A percentile compares a stretch with the other conserved stretches of the same genome.
Evolutionary conservation across 139 green algal species (phyloP).

Genomic region (Tetradesmus lagerheimii): DNA sequence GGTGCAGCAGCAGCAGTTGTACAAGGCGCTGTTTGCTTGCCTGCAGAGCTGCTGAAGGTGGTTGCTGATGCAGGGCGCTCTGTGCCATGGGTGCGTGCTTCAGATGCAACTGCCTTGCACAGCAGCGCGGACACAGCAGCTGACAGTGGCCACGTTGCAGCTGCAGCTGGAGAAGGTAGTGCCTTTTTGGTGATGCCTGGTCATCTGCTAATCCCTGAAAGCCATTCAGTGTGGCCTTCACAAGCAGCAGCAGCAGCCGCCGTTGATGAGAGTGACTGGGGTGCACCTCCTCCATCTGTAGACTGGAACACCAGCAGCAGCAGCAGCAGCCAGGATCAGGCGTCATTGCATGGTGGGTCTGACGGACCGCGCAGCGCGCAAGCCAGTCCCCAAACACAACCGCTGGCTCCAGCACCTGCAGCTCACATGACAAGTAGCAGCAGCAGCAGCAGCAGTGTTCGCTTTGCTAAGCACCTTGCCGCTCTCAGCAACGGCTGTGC

Average conservation of each 20-base stretch:
- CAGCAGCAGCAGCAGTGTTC: not conserved
- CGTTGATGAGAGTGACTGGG: not conserved
- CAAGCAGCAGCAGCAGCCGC: not conserved
- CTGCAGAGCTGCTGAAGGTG: not conserved
- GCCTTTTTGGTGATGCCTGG: not conserved
- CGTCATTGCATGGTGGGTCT: not conserved
- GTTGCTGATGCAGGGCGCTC: not conserved
- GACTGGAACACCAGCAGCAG: not conserved
- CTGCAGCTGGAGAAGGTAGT: not conserved
- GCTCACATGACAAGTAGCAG: not conserved
- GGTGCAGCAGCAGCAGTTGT: not conserved
- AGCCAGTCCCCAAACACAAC: not conserved
- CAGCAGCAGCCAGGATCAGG: not conserved
- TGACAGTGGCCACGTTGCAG: not conserved
- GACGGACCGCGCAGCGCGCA: not conserved
- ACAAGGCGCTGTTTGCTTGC: not conserved
- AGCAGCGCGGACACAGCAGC: not conserved
- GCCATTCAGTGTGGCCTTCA: not conserved
- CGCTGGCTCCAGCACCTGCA: not conserved
- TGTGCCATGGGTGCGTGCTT: not conserved
- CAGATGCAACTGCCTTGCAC: not conserved
- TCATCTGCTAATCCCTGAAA: not conserved
- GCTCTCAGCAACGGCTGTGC: not conserved
- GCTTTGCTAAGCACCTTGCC: slow-evolving; percentile 11
- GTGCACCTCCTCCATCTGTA: not conserved